Evolutionary conservation across 805 yeast species (phyloP), one percentile per base, ranked within the genome.

Genomic region (Teunomyces gatunensis): DNA sequence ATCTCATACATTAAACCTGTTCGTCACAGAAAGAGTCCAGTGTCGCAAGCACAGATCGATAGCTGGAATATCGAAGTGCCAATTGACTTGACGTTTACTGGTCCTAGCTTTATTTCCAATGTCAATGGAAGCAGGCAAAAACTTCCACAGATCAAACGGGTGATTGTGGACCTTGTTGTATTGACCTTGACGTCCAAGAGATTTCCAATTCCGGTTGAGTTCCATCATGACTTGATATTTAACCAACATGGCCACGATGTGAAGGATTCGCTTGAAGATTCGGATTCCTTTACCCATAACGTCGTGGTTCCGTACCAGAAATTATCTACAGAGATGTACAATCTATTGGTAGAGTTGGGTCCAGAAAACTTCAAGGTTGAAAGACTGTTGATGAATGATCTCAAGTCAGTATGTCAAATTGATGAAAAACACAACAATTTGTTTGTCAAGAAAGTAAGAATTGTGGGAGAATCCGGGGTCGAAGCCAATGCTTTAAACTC

Each of bases 161-260:
- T 61, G 7, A 29, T 37, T 2, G 61, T 64, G 2, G 74, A 69
- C 34, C 57, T 72, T 23, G 63, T 62, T 3, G 73, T 61, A 1
- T 43, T 64, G 28, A 65, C 74, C 17, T 50, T 65, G 13, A 54
- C 61, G 37, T 65, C 75, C 1, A 58, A 61, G 11, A 59, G 63
- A 42, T 52, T 55, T 21, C 67, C 72, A 2, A 67, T 72, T 10
- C 75, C 77, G 1, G 46, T 72, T 7, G 77, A 71, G 54, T 47
- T 72, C 25, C 59, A 63, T 47, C 73, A 70, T 50, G 73, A 66
- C 36, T 56, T 66, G 13, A 51, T 71, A 1, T 68, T 61, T 51
- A 58, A 57, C 42, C 64, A 57, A 33, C 32, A 39, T 17, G 18
- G 28, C 6, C 54, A 20, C 36, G 51, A 29, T 12, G 20, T 34